Conservation (phyloP, 2,329 filamentous ascomycete genomes). For the Colletotrichum cereale region DNA sequence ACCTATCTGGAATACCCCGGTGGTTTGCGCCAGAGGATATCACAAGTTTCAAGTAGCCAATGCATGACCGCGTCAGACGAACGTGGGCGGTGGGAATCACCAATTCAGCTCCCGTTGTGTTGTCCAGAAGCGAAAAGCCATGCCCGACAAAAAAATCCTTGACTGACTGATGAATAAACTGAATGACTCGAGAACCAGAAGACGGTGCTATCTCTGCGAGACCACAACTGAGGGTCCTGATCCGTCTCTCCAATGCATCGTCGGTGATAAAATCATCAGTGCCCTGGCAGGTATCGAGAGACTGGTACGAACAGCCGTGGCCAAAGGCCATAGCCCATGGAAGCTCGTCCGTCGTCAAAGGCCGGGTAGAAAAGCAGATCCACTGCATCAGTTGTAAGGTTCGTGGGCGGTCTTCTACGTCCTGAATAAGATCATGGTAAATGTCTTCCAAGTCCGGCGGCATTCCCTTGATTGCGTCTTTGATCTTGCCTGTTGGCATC, state of each 20-base stretch:
- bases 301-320: neutral
- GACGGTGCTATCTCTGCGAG: neutral
- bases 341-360: neutral
- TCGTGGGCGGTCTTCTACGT: neutral
- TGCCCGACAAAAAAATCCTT: constrained; percentile 48
- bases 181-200: constrained; percentile 44
- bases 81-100: neutral
- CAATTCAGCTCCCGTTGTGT: constrained; percentile 15
- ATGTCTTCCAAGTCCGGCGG: neutral
- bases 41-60: neutral
- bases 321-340: neutral
- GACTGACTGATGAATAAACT: constrained; percentile 52
- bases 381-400: neutral
- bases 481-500: neutral
- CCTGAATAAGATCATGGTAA: neutral
- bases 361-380: neutral
- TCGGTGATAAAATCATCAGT: neutral
- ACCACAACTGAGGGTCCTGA: constrained; percentile 46
- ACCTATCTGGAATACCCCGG: neutral
- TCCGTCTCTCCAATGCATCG: constrained; percentile 20
- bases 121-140: constrained; percentile 7
- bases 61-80: neutral
- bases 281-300: neutral
- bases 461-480: neutral
- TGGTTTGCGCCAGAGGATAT: neutral